Conservation (phyloP, 352 stramenopile genomes). For the Thraustochytrium sp. region DNA sequence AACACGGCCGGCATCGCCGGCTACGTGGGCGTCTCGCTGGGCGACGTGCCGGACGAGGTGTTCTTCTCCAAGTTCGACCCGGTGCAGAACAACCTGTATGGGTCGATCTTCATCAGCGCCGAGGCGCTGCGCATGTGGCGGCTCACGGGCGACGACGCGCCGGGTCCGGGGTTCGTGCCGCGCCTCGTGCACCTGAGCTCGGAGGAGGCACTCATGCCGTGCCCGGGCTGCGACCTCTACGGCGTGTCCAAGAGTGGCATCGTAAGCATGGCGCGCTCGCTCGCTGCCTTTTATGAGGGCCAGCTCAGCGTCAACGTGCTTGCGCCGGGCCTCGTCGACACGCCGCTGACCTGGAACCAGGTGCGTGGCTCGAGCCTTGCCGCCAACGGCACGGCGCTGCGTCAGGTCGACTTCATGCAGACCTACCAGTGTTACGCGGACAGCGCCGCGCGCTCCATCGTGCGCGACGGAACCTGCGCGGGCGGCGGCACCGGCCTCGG, state of each 20-base stretch:
- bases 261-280: background rate
- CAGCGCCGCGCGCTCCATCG: background rate
- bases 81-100: slow-evolving; percentile 25
- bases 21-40: slow-evolving; percentile 2
- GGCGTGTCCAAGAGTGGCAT: slow-evolving; percentile 36
- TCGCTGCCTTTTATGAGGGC: slow-evolving; percentile 24
- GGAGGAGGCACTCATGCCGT: slow-evolving; percentile 22
- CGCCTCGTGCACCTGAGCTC: slow-evolving; percentile 23
- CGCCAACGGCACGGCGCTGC: background rate
- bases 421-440: slow-evolving; percentile 13
- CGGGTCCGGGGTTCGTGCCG: background rate
- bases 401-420: slow-evolving; percentile 6
- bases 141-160: background rate
- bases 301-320: slow-evolving; percentile 1
- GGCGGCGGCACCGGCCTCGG: background rate
- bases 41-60: background rate
- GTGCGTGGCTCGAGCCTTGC: background rate
- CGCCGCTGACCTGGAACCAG: slow-evolving; percentile 36
- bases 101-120: slow-evolving; percentile 30
- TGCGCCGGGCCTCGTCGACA: background rate
- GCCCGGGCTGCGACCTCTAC: slow-evolving; percentile 23
- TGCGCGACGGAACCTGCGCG: slow-evolving; percentile 1
- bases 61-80: slow-evolving; percentile 35
- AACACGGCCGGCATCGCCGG: slow-evolving; percentile 24
- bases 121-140: slow-evolving; percentile 16